Percentiles rank a stretch among this genome's conserved stretches.
phyloP scores from a whole-genome alignment of 305 asterid genomes.

The Stenogyne calaminthoides region DNA sequence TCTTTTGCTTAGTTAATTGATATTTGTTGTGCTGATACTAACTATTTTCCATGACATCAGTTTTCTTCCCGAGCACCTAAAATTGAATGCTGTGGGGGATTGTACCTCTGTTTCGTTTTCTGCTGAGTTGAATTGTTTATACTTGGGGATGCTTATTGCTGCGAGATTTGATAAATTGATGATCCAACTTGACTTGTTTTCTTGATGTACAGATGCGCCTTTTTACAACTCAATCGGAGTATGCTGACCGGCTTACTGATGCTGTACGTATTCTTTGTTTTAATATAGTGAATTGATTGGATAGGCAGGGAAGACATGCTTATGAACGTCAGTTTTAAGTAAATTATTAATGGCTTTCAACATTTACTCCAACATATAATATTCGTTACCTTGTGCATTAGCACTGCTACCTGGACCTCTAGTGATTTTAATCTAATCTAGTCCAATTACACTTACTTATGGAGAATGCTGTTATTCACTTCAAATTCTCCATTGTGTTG shows the following conservation, averaged over 20 bases:
- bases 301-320: conserved; percentile 1
- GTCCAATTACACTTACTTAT: not conserved
- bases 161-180: conserved; percentile 13
- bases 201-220: conserved; percentile 74
- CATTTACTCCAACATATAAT: not conserved
- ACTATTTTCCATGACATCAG: not conserved
- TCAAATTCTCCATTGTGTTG: not conserved
- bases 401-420: not conserved
- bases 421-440: not conserved
- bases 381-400: conserved; percentile 11
- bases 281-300: conserved; percentile 13
- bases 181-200: conserved; percentile 29
- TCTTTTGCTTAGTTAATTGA: not conserved
- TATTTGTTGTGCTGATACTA: not conserved
- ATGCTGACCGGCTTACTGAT: conserved; percentile 88
- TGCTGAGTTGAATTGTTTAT: conserved; percentile 21
- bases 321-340: conserved; percentile 12
- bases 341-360: not conserved
- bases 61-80: conserved; percentile 19
- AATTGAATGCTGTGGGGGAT: conserved; percentile 17
- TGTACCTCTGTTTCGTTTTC: not conserved
- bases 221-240: conserved; percentile 76
- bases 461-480: conserved; percentile 7
- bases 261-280: conserved; percentile 61
- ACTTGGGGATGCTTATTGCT: conserved; percentile 11